Evolutionary conservation across 2,329 filamentous ascomycete species (phyloP).

Genomic region (Fusarium multiceps): DNA sequence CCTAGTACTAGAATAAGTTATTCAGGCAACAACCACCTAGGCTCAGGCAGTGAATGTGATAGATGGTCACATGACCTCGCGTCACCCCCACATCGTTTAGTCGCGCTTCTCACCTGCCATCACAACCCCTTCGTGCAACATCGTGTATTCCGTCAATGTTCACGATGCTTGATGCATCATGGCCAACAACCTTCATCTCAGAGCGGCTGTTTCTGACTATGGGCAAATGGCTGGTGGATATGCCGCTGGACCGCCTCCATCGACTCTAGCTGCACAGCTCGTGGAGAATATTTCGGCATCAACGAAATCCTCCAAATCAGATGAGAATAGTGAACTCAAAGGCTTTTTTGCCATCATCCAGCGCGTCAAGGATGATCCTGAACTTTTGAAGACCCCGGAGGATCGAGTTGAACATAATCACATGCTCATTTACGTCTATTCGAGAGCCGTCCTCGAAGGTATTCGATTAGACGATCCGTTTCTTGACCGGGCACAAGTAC

Average conservation of each 20-base stretch:
- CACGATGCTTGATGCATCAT: slow-evolving; percentile 48
- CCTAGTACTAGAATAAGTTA: too few relatives aligned
- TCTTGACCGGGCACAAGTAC: slow-evolving; percentile 64
- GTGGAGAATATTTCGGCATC: slow-evolving; percentile 81
- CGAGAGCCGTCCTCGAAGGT: slow-evolving; percentile 80
- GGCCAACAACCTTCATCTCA: slow-evolving; percentile 42
- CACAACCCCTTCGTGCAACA: slow-evolving; percentile 4
- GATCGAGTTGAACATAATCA: slow-evolving; percentile 82
- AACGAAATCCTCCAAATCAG: slow-evolving; percentile 68
- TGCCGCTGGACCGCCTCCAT: slow-evolving; percentile 66
- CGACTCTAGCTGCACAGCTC: slow-evolving; percentile 87
- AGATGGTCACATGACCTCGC: slow-evolving; percentile 40
- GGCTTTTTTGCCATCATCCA: slow-evolving; percentile 72
- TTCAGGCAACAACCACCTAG: neutral
- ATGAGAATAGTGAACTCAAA: slow-evolving; percentile 79
- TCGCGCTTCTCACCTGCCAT: slow-evolving; percentile 31
- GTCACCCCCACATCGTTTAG: slow-evolving; percentile 25
- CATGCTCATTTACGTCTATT: slow-evolving; percentile 85
- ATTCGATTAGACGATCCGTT: slow-evolving; percentile 77
- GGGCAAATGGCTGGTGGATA: slow-evolving; percentile 32
- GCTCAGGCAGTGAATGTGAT: neutral
- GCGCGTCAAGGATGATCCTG: slow-evolving; percentile 62
- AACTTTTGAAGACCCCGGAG: slow-evolving; percentile 68
- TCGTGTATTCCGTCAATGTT: slow-evolving; percentile 3
- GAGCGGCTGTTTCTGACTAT: slow-evolving; percentile 30